Evolutionary conservation across 257 asterid genomes (phyloP), one percentile per base, ranked within the genome.

Genomic region (Linderniella brevidens): DNA sequence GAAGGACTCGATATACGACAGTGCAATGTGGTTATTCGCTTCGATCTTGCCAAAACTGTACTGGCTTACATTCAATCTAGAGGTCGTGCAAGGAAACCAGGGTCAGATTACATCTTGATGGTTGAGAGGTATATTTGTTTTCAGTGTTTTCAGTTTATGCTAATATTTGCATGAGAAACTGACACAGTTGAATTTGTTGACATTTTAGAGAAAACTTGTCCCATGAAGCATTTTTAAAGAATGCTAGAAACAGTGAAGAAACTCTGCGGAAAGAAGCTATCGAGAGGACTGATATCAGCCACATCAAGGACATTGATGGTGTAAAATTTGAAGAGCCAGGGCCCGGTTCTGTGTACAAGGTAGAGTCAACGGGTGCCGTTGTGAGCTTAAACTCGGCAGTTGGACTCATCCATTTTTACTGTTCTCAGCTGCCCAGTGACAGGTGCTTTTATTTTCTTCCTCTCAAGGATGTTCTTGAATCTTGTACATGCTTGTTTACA

Each of bases 361-460:
- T 90, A 54, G 82, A 78, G 67, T 90, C 98, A 51, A 90, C 98
- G 49, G 98, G 98, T 51, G 98, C 98, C 58, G 92, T 90, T 41
- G 98, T 90, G 77, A 84, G 98, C 80, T 78, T 85, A 69, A 90
- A 90, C 71, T 90, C 98, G 56, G 94, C 98, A 25, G 98, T 90
- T 58, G 98, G 98, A 45, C 86, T 90, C 46, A 64, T 90, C 67
- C 98, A 90, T 77, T 85, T 85, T 58, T 90, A 84, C 76, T 90
- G 98, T 68, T 90, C 98, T 47, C 98, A 90, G 61, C 70, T 90
- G 44, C 98, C 98, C 37, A 85, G 96, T 69, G 98, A 90, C 73
- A 85, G 98, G 98, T 77, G 35, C 62, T 17, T 8, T 38, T 46
- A 16, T 53, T 39, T 49, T 29, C 35, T 8, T 62, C 40, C 42